Evolutionary conservation across 2,329 filamentous ascomycete genomes (phyloP), one percentile per base, ranked within the genome.

Genomic region (Monosporascus sp.): DNA sequence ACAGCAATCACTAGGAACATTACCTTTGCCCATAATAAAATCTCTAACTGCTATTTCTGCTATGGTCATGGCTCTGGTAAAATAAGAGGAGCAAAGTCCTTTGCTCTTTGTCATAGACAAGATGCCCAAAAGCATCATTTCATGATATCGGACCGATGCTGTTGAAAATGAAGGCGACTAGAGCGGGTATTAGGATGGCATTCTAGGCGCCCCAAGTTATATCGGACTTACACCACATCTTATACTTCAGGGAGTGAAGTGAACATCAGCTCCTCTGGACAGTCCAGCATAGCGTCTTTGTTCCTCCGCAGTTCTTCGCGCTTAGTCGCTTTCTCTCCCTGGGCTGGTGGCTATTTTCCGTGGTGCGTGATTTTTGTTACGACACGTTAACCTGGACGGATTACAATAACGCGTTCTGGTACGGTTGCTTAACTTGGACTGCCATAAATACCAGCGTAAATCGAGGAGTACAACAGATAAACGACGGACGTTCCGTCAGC

Each of bases 21-120:
- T 67, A 45, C 68, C 68, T 57, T 70, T 70, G 14, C 50, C 51
- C 20, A 48, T 27, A 3, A 25, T 45, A 27, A 31, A 22, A 3
- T 46, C 42, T 31, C 15, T n/a, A 46, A 27, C 22, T 9, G 42
- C 42, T 46, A 14, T 31, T 59, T 39, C 56, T 38, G 3, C 52
- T 48, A 11, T 2, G 11, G n/a, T 11, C 14, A 31, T 46, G 2
- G 51, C 46, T 27, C 46, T 39, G 5, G 34, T 48, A 3, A 53
- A 53, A 37, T 49, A 53, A 47, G 22, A 36, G 47, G 11, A 60
- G 22, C 14, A 54, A 45, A 15, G 22, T 39, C 47, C 52, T 55
- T 14, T 56, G 50, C 17, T 50, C 17, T 17, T 51, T 34, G 9
- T 45, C 38, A 6, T 52, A 50, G 15, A 60, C 31, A 38, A 58